These are phyloP conservation scores for Spizellomyces sp. DNA, from an alignment of 192 early-diverging fungal species.

Conservation along the genomic window DNA sequence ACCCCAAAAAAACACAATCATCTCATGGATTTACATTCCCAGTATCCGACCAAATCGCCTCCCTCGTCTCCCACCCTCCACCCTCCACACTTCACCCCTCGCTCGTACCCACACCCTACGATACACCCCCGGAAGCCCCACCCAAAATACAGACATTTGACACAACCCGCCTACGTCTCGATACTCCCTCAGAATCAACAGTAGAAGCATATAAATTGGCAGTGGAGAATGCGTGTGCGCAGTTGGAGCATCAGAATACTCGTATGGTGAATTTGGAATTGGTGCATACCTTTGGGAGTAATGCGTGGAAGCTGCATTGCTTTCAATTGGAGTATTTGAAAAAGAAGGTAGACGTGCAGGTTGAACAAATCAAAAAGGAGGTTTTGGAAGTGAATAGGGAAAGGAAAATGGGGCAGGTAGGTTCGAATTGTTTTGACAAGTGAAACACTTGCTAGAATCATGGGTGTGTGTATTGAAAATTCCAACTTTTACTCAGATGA, in stretches of 20 bases:
- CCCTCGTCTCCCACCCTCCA: background rate
- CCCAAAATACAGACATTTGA: constrained; percentile 30
- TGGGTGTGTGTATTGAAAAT: background rate
- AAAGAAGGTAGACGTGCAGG: constrained; percentile 22
- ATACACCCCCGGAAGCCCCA: background rate
- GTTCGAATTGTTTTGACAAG: background rate
- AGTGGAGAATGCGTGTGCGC: constrained; percentile 50
- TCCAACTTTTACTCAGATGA: constrained; percentile 8
- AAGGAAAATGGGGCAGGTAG: constrained; percentile 51
- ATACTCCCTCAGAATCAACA: constrained; percentile 23
- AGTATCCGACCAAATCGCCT: background rate
- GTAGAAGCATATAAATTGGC: constrained; percentile 33
- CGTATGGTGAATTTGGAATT: constrained; percentile 53
- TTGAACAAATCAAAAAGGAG: constrained; percentile 26
- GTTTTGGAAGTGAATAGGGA: constrained; percentile 47
- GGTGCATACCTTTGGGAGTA: constrained; percentile 46
- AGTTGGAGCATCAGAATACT: constrained; percentile 48
- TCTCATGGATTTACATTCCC: background rate
- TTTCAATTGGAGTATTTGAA: constrained; percentile 42
- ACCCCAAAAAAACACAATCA: background rate
- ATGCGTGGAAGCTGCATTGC: constrained; percentile 49
- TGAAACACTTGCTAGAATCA: background rate
- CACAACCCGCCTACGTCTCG: constrained; percentile 37
- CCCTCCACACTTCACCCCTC: background rate
- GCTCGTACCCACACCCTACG: constrained; percentile 17